These are phyloP conservation scores for Schizophyllum amplum DNA, from an alignment of 1,284 basidiomycete species.

Conservation along the genomic window DNA sequence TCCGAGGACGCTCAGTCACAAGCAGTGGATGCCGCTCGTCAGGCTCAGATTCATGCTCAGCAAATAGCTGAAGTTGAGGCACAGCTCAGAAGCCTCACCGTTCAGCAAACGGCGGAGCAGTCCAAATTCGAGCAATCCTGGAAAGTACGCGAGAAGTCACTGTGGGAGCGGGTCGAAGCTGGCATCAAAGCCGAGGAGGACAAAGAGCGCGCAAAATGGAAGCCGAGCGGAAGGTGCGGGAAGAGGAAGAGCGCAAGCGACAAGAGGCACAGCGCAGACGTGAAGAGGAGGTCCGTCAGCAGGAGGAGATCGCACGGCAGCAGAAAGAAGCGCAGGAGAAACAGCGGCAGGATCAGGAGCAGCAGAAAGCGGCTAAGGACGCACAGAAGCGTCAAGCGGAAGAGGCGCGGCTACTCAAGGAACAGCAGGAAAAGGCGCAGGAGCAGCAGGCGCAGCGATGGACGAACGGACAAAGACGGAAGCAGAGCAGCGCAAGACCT, in stretches of 20 bases:
- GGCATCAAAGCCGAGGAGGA: slow-evolving; percentile 61
- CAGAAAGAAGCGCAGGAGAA: slow-evolving; percentile 30
- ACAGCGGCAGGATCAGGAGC: slow-evolving; percentile 28
- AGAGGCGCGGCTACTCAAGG: slow-evolving; percentile 24
- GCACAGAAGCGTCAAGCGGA: slow-evolving; percentile 25
- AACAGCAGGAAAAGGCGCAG: slow-evolving; percentile 28
- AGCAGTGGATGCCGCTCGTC: slow-evolving; percentile 24
- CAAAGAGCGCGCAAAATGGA: slow-evolving; percentile 44
- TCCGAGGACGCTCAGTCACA: too few species aligned
- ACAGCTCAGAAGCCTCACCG: slow-evolving; percentile 32
- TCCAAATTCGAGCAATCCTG: slow-evolving; percentile 35
- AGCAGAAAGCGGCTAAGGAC: slow-evolving; percentile 29
- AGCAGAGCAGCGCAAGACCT: slow-evolving; percentile 21
- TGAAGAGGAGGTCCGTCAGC: slow-evolving; percentile 20
- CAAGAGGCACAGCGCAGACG: slow-evolving; percentile 32
- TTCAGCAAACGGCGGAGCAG: slow-evolving; percentile 40
- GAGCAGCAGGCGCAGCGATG: slow-evolving; percentile 20
- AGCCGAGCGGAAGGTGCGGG: slow-evolving; percentile 37
- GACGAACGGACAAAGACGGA: slow-evolving; percentile 24
- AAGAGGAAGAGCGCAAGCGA: slow-evolving; percentile 34
- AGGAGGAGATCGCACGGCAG: slow-evolving; percentile 16
- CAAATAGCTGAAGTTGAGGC: slow-evolving; percentile 43
- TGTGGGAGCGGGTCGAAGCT: slow-evolving; percentile 54
- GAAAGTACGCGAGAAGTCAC: slow-evolving; percentile 40
- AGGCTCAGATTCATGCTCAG: slow-evolving; percentile 31